Evolutionary conservation across 306 rosid species (phyloP), one percentile per base, ranked within the genome.

Genomic region (Rosa persica): DNA sequence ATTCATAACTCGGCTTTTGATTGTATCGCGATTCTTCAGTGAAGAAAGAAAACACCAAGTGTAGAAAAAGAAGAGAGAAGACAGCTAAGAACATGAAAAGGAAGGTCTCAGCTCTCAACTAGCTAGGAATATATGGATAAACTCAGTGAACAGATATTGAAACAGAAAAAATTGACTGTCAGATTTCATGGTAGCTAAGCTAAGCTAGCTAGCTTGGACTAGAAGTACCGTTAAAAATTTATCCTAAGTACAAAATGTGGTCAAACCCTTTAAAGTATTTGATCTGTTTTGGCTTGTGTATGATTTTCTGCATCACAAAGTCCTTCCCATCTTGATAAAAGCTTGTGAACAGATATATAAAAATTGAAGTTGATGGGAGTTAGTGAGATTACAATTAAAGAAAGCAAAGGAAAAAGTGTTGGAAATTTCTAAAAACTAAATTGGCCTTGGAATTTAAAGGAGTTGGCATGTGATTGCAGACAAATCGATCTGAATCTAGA

Each of bases 401-500:
- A 60, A 75, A 23, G 30, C 70, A 43, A 43, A 60, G 25, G 12
- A 17, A 17, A 9, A 22, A 8, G 57, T 12, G 64, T 16, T 74
- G 6, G 34, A 44, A 61, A 10, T 60, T 75, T 58, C 52, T 25
- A 25, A 58, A 19, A 61, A 27, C 34, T 16, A 42, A 44, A 27
- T 27, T 44, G 71, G 42, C 6, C 6, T 43, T 67, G 58, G 60
- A 67, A 67, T 36, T 67, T 66, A 61, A 60, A 39, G 36, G 15
- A 19, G 60, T 27, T 44, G 46, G 70, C 71, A 61, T 75, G 79
- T 61, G 71, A 46, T 61, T 27, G 20, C 12, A 75, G 70, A 61
- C 34, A 44, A 61, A 44, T 30, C 36, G 36, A 30, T 61, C 44
- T 19, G 30, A 46, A 44, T 75, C 71, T 75, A 27, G 71, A 75